These are phyloP conservation scores for Jacaranda copaia DNA, from an alignment of 257 asterid species.

Conservation along the genomic window DNA sequence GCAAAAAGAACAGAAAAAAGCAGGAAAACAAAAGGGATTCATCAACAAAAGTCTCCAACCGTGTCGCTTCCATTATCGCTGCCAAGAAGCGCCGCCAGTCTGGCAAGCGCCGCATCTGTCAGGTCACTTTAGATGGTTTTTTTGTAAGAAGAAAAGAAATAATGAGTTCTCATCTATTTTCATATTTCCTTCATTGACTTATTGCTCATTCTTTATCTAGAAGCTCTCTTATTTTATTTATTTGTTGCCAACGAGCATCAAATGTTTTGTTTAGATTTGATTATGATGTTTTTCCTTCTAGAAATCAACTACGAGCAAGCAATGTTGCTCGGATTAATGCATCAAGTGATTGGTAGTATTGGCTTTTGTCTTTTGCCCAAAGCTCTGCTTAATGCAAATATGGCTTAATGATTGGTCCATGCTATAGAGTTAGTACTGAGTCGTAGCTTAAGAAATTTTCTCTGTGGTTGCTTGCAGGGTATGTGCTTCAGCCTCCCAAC, in stretches of 20 bases:
- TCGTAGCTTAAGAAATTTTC: slow-evolving; percentile 2
- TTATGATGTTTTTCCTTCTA: not conserved
- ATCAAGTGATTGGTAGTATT: not conserved
- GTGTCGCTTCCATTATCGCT: slow-evolving; percentile 68
- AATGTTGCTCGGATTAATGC: not conserved
- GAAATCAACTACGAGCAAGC: not conserved
- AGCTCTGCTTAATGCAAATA: not conserved
- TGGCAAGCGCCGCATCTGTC: slow-evolving; percentile 66
- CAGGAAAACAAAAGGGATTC: slow-evolving; percentile 47
- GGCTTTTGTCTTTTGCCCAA: not conserved
- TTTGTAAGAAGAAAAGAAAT: not conserved
- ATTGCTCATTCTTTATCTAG: slow-evolving; percentile 9
- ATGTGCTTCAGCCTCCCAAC: slow-evolving; percentile 96
- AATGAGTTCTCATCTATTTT: not conserved
- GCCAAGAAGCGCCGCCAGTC: slow-evolving; percentile 64
- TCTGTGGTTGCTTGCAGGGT: slow-evolving; percentile 58
- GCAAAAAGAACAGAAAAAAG: slow-evolving; percentile 48
- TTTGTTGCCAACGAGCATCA: not conserved
- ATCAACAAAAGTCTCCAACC: slow-evolving; percentile 52
- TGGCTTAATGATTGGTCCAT: not conserved
- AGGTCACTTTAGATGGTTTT: slow-evolving; percentile 36
- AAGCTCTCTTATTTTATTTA: not conserved
- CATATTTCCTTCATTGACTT: not conserved
- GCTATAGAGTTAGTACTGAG: not conserved
- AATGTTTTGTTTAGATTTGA: not conserved